phyloP scores from a whole-genome alignment of 2,329 filamentous ascomycete species.

The Paraphoma chrysanthemicola region DNA sequence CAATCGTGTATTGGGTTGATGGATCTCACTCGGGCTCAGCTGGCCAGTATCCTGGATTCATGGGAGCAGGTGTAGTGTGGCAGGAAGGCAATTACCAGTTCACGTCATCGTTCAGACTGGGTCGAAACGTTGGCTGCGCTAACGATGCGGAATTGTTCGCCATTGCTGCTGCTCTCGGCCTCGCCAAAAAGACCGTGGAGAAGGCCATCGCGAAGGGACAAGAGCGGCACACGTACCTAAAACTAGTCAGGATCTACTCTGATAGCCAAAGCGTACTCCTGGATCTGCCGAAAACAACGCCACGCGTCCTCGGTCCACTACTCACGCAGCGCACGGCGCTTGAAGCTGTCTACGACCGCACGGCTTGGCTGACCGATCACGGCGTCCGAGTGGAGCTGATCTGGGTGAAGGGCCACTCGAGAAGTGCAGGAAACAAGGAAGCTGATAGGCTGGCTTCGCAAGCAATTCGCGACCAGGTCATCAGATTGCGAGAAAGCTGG shows the following conservation, averaged over 20 bases:
- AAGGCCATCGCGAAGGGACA: not conserved
- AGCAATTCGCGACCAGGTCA: not conserved
- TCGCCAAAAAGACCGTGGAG: not conserved
- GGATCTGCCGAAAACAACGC: not conserved
- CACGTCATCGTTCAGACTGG: not conserved
- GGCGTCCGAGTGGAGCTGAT: constrained; percentile 4
- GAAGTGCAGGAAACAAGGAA: constrained; percentile 5
- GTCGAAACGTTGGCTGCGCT: not conserved
- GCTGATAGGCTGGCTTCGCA: constrained; percentile 7
- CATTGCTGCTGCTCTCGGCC: constrained; percentile 10
- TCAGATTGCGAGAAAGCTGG: not conserved
- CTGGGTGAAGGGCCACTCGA: constrained; percentile 19
- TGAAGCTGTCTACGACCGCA: not conserved
- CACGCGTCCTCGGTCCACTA: not conserved
- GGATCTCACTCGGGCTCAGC: not conserved
- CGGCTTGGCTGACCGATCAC: constrained; percentile 1
- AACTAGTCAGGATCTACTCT: constrained; percentile 10
- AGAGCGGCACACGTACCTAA: not conserved
- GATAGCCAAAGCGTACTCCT: not conserved
- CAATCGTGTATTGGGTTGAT: constrained; percentile 6
- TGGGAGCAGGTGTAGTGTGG: constrained; percentile 11
- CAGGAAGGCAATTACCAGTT: not conserved
- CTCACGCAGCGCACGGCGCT: not conserved
- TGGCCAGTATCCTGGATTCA: not conserved
- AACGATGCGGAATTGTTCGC: constrained; percentile 12